A percentile compares a stretch with the other conserved stretches of the same genome.
phyloP scores from a whole-genome alignment of 768 basidiomycete species.

The Pseudohyphozyma bogoriensis region DNA sequence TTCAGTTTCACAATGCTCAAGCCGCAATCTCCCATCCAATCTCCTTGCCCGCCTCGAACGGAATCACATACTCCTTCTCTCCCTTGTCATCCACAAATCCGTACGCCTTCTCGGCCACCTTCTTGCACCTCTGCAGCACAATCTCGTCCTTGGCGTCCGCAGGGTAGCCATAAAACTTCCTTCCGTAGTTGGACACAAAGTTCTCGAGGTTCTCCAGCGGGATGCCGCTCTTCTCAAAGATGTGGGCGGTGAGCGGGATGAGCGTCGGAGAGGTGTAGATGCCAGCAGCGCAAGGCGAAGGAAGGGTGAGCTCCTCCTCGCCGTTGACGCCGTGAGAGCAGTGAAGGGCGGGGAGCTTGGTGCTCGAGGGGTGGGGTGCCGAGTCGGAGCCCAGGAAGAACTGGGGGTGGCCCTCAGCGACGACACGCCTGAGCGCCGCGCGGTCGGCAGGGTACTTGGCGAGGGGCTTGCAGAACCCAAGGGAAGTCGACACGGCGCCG shows the following conservation, averaged over 20 bases:
- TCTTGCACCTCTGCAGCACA: slow-evolving; percentile 34
- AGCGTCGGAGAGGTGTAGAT: slow-evolving; percentile 90
- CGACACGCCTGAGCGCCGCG: slow-evolving; percentile 63
- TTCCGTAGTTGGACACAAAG: slow-evolving; percentile 69
- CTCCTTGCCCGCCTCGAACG: slow-evolving; percentile 79
- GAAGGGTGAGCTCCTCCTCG: slow-evolving; percentile 61
- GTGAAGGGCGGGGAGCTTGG: slow-evolving; percentile 34
- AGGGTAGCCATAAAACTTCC: slow-evolving; percentile 58
- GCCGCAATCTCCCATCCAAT: slow-evolving; percentile 58
- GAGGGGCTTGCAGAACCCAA: slow-evolving; percentile 95
- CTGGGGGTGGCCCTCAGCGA: slow-evolving; percentile 61
- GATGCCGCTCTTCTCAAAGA: slow-evolving; percentile 80
- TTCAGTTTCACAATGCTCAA: too few relatives aligned
- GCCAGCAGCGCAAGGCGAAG: slow-evolving; percentile 78
- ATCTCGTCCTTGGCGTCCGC: slow-evolving; percentile 28
- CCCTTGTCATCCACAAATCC: slow-evolving; percentile 36
- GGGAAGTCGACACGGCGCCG: slow-evolving; percentile 90
- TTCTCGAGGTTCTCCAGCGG: slow-evolving; percentile 70
- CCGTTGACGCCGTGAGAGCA: slow-evolving; percentile 33
- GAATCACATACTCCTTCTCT: slow-evolving; percentile 53
- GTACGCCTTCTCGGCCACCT: slow-evolving; percentile 30
- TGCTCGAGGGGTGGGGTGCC: slow-evolving; percentile 66
- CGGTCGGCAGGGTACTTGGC: slow-evolving; percentile 93
- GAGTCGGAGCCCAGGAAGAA: slow-evolving; percentile 98
- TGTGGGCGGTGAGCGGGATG: slow-evolving; percentile 76